These are phyloP conservation scores for Fomitopsis betulina DNA, from an alignment of 1,284 basidiomycete species.

Conservation along the genomic window DNA sequence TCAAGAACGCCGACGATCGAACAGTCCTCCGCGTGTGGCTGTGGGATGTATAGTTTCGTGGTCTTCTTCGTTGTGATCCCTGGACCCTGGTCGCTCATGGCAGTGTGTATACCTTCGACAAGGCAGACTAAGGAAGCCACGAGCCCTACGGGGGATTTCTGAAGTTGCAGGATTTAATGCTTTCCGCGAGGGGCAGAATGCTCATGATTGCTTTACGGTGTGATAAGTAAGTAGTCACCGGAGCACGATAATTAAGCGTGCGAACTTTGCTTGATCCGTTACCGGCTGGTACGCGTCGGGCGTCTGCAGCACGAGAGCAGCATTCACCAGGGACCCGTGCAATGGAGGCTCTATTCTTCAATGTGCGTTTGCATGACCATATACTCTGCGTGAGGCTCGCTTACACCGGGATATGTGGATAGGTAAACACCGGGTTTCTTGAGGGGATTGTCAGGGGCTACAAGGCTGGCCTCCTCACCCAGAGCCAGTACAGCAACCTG, in stretches of 20 bases:
- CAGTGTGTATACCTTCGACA: too few relatives aligned
- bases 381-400: slow-evolving; percentile 14
- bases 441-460: slow-evolving; percentile 95
- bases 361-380: slow-evolving; percentile 47
- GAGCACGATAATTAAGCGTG: not conserved
- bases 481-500: slow-evolving; percentile 89
- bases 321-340: slow-evolving; percentile 7
- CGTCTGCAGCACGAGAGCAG: slow-evolving; percentile 8
- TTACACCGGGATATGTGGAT: slow-evolving; percentile 20
- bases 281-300: not conserved
- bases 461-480: slow-evolving; percentile 88
- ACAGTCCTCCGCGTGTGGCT: slow-evolving; percentile 42
- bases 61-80: slow-evolving; percentile 30
- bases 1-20: slow-evolving; percentile 60
- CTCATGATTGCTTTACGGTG: not conserved
- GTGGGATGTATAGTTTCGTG: slow-evolving; percentile 53
- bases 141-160: too few relatives aligned
- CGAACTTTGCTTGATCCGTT: not conserved
- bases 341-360: slow-evolving; percentile 88
- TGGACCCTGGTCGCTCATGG: not conserved
- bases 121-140: too few relatives aligned
- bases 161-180: too few relatives aligned
- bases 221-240: not conserved
- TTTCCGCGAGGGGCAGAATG: not conserved
- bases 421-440: slow-evolving; percentile 83